Conservation (phyloP, 345 rosid genomes). For the Abelmoschus esculentus region DNA sequence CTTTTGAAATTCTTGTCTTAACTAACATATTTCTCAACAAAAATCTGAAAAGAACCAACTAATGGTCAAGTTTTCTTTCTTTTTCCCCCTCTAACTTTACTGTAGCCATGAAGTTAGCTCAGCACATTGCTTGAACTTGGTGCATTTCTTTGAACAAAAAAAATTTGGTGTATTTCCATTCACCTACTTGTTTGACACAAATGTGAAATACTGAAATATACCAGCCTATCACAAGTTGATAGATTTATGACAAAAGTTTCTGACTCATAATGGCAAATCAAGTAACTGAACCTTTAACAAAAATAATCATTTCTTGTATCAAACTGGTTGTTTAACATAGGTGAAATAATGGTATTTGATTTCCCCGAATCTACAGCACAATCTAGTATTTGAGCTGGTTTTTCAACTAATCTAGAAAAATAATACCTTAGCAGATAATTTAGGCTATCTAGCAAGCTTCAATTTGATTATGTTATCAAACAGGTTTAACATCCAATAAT, state of each 20-base stretch:
- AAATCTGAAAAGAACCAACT: background rate
- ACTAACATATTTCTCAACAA: background rate
- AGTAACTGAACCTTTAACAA: background rate
- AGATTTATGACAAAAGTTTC: background rate
- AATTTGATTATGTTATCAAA: background rate
- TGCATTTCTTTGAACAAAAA: background rate
- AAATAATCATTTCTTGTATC: background rate
- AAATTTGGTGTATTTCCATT: background rate
- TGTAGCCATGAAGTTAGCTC: constrained; percentile 9
- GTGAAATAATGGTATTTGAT: background rate
- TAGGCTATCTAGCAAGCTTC: background rate
- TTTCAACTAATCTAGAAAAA: constrained; percentile 1
- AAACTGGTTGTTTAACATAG: background rate
- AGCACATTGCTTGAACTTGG: background rate
- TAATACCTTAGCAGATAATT: background rate
- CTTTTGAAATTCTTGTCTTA: constrained; percentile 2
- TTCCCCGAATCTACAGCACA: background rate
- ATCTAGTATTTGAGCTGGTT: constrained; percentile 3
- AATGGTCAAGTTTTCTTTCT: background rate
- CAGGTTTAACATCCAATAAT: background rate
- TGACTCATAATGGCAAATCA: constrained; percentile 2
- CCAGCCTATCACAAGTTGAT: background rate
- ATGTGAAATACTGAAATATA: background rate
- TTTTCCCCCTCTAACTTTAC: background rate
- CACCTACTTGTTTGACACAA: background rate